Base-by-base conservation (phyloP, 1,139 yeast genomes). In the Protomyces lactucae-debilis region DNA sequence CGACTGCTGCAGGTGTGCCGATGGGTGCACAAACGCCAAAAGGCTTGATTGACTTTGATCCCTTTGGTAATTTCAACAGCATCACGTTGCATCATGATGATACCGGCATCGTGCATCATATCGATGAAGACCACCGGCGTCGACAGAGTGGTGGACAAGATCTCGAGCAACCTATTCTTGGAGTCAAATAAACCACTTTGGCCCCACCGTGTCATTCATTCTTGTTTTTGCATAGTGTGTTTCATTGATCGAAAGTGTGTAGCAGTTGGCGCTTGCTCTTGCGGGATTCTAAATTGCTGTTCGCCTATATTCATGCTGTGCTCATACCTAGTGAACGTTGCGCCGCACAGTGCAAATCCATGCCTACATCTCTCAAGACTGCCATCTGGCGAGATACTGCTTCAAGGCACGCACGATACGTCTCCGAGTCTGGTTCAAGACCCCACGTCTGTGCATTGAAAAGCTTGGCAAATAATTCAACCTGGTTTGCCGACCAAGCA, bases 51-150 rank as follows among this genome's bases (percentile, higher is more conserved):
- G 80, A 73, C 21, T 74, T 78, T 48, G 97, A 92, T 75, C 97
- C 97, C 16, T 93, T 93, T 76, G 87, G 85, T 64, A 85, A 85
- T 71, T 93, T 93, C 77, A 89, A 87, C 72, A 91, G 97, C 0
- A 90, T 93, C 71, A 89, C 97, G 2, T 79, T 93, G 71, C 90
- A 90, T 71, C 93, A 91, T 73, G 69, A 69, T 35, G 68, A 67
- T 39, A 69, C 68, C n/a, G 63, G 54, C 21, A 16, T 51, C 3
- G 57, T 52, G 35, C 63, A 59, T 36, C 53, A 52, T 23, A 55
- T 52, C 36, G 63, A 59, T n/a, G 63, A 59, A 28, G 57, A 59
- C 43, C 63, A 48, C 28, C 53, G 63, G 9, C 63, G 63, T 14
- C 45, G 61, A n/a, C 52, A 48, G 18, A 57, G 48, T 32, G 48